phyloP scores from a whole-genome alignment of 371 early-diverging fungal genomes.

The Umbelopsis sp. region DNA sequence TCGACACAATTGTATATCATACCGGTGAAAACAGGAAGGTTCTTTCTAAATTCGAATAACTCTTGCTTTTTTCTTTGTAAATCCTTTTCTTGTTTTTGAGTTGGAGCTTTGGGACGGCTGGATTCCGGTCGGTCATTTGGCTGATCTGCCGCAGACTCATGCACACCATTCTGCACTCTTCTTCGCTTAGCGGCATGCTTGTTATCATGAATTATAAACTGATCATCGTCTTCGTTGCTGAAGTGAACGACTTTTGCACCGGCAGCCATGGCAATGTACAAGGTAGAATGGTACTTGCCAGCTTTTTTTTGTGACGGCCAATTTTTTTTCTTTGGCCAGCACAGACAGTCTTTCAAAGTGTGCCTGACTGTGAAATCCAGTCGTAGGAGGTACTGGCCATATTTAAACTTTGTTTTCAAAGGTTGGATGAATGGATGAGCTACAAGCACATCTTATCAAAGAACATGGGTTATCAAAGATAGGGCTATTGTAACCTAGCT shows the following conservation, averaged over 20 bases:
- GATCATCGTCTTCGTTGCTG: background rate
- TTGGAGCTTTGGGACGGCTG: background rate
- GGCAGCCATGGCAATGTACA: background rate
- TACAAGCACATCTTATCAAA: too few species aligned
- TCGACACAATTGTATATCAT: background rate
- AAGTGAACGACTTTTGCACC: conserved; percentile 13
- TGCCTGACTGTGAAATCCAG: background rate
- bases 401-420: too few species aligned
- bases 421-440: too few species aligned
- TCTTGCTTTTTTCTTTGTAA: conserved; percentile 29
- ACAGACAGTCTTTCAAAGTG: background rate
- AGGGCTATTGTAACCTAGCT: too few species aligned
- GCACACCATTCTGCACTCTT: background rate
- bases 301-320: conserved; percentile 9
- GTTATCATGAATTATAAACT: conserved; percentile 10
- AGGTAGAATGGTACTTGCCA: background rate
- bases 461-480: too few species aligned
- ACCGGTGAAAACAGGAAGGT: conserved; percentile 53
- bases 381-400: too few species aligned
- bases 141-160: background rate
- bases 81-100: conserved; percentile 2
- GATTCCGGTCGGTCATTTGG: background rate
- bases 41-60: conserved; percentile 47
- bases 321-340: background rate
- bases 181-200: conserved; percentile 2